Evolutionary conservation across 805 yeast species (phyloP).

Genomic region (Myxozyma udenii): DNA sequence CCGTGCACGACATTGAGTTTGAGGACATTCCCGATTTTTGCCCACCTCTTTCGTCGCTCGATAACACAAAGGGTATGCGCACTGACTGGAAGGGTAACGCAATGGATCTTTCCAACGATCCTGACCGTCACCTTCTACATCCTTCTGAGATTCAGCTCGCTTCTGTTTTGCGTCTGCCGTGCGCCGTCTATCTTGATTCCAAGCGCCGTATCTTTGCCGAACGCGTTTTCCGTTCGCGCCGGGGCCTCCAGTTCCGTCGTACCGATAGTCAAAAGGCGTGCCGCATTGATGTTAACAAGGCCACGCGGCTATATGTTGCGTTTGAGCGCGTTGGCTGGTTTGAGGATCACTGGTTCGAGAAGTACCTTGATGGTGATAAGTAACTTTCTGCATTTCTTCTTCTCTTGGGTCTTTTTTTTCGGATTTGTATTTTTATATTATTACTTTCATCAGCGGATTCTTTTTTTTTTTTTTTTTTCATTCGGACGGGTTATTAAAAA

Average conservation of each 20-base stretch:
- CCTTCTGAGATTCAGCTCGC: conserved; percentile 90
- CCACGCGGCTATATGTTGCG: conserved; percentile 84
- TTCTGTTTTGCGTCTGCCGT: conserved; percentile 82
- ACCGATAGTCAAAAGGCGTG: conserved; percentile 98
- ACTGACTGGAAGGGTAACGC: conserved; percentile 99
- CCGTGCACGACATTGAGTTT: conserved; percentile 42
- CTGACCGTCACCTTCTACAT: conserved; percentile 67
- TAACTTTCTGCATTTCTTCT: not conserved
- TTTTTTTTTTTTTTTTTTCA: not conserved
- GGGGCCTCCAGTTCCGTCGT: conserved; percentile 79
- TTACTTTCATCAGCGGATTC: not conserved
- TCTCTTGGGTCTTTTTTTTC: not conserved
- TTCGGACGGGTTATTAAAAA: conserved; percentile 1
- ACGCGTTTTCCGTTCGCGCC: conserved; percentile 67
- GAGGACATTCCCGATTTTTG: conserved; percentile 35
- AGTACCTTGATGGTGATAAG: conserved; percentile 4
- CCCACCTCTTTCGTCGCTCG: conserved; percentile 31
- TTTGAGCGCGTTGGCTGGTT: conserved; percentile 92
- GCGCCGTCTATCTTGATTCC: conserved; percentile 71
- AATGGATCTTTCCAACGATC: conserved; percentile 81
- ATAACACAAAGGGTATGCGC: conserved; percentile 49
- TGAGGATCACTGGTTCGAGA: conserved; percentile 47
- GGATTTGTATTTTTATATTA: conserved; percentile 2
- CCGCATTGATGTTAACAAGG: conserved; percentile 94
- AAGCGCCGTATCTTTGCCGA: conserved; percentile 84